Conservation (phyloP, 768 basidiomycete species). For the Suillus discolor region DNA sequence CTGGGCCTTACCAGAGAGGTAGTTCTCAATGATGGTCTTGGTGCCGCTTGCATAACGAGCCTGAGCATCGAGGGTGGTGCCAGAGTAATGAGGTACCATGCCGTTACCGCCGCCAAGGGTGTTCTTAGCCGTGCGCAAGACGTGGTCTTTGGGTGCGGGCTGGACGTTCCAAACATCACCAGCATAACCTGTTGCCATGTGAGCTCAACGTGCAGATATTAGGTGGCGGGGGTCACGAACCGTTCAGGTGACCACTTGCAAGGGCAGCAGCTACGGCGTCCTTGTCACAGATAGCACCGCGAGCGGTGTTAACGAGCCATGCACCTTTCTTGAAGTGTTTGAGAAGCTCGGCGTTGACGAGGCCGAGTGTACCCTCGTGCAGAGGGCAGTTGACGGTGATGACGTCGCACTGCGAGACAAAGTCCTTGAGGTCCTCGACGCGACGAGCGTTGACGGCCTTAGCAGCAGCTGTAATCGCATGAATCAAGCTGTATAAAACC, state of each 20-base stretch:
- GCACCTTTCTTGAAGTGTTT: slow-evolving; percentile 91
- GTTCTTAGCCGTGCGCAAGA: slow-evolving; percentile 85
- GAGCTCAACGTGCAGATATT: background rate
- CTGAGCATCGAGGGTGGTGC: slow-evolving; percentile 90
- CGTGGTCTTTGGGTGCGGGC: slow-evolving; percentile 83
- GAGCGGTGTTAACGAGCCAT: slow-evolving; percentile 92
- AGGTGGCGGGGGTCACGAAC: slow-evolving; percentile 26
- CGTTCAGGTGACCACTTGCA: slow-evolving; percentile 74
- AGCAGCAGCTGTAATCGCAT: slow-evolving; percentile 49
- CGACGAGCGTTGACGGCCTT: slow-evolving; percentile 70
- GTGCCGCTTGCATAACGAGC: slow-evolving; percentile 79
- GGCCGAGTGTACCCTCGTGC: slow-evolving; percentile 80
- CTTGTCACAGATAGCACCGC: slow-evolving; percentile 88
- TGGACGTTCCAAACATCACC: slow-evolving; percentile 86
- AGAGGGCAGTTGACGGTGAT: slow-evolving; percentile 89
- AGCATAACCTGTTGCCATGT: slow-evolving; percentile 29
- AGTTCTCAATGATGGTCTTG: slow-evolving; percentile 72
- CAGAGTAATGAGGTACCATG: slow-evolving; percentile 88
- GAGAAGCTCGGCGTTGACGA: slow-evolving; percentile 81
- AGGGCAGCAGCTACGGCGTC: slow-evolving; percentile 79
- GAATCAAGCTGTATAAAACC: background rate
- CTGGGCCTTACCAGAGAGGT: slow-evolving; percentile 63
- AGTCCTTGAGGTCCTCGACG: slow-evolving; percentile 74
- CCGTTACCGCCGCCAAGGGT: slow-evolving; percentile 84
- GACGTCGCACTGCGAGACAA: slow-evolving; percentile 67